Evolutionary conservation across 1,284 basidiomycete species (phyloP).

Genomic region (Schizopora paradoxa): DNA sequence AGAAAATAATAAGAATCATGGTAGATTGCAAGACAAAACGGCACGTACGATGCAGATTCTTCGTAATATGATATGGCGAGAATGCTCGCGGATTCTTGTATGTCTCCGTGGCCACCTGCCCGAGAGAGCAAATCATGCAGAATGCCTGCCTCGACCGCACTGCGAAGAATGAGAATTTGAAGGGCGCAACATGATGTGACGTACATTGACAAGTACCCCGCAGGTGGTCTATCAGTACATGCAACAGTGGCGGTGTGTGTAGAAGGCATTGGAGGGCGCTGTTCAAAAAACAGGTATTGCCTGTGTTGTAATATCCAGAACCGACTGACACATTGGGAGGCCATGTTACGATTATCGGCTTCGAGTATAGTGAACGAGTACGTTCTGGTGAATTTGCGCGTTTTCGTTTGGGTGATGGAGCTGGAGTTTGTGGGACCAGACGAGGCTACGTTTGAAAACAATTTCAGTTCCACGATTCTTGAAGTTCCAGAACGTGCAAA

Average conservation of each 20-base stretch:
- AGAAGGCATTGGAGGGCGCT: constrained; percentile 91
- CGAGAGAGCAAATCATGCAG: constrained; percentile 76
- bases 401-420: too few species aligned
- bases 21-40: background rate
- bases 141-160: constrained; percentile 55
- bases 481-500: too few species aligned
- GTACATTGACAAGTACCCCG: constrained; percentile 44
- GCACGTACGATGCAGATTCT: constrained; percentile 62
- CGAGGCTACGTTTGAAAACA: too few species aligned
- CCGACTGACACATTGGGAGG: constrained; percentile 44
- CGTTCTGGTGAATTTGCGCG: too few species aligned
- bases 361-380: constrained; percentile 43
- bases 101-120: constrained; percentile 47
- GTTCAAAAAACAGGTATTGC: constrained; percentile 98
- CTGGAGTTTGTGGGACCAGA: too few species aligned
- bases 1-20: background rate
- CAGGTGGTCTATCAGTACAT: constrained; percentile 57
- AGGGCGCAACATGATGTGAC: constrained; percentile 23
- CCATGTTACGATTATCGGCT: constrained; percentile 54
- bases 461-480: too few species aligned
- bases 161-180: constrained; percentile 20
- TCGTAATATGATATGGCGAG: constrained; percentile 58
- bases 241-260: constrained; percentile 88
- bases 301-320: constrained; percentile 80
- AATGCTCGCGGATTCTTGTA: constrained; percentile 44